A percentile compares a stretch with the other conserved stretches of the same genome.
Conservation (phyloP, 2,329 filamentous ascomycete species). For the Arthroderma sp. region DNA sequence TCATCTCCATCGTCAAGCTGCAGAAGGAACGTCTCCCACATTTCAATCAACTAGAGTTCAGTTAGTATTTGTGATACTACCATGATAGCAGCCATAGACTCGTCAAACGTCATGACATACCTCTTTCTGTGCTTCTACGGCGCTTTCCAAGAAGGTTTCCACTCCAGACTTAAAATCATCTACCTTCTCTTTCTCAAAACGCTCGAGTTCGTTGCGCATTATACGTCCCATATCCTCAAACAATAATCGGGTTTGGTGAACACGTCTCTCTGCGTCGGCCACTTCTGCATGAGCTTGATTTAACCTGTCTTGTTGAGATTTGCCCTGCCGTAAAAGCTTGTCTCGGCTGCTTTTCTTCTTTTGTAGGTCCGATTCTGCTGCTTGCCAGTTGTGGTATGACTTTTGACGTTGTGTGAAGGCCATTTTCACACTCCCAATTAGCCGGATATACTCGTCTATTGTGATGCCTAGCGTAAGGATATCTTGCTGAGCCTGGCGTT, state of each 20-base stretch:
- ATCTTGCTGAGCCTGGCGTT: conserved; percentile 93
- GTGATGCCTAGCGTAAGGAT: conserved; percentile 93
- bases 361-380: conserved; percentile 74
- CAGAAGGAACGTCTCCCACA: conserved; percentile 97
- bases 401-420: conserved; percentile 89
- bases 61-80: background rate
- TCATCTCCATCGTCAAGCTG: conserved; percentile 92
- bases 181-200: conserved; percentile 94
- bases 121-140: conserved; percentile 97
- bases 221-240: conserved; percentile 96
- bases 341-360: conserved; percentile 85
- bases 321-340: conserved; percentile 86
- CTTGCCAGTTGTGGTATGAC: conserved; percentile 87
- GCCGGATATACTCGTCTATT: conserved; percentile 92
- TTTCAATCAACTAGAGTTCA: conserved; percentile 52
- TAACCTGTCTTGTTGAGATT: conserved; percentile 87
- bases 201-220: conserved; percentile 80
- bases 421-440: conserved; percentile 90
- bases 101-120: conserved; percentile 37
- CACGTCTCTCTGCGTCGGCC: conserved; percentile 82
- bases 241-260: conserved; percentile 74
- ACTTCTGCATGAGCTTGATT: conserved; percentile 89
- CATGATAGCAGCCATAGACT: background rate
- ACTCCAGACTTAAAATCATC: conserved; percentile 98
- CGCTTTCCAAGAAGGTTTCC: conserved; percentile 92